Evolutionary conservation across 2,329 filamentous ascomycete genomes (phyloP).

Genomic region (Penicillium sp.): DNA sequence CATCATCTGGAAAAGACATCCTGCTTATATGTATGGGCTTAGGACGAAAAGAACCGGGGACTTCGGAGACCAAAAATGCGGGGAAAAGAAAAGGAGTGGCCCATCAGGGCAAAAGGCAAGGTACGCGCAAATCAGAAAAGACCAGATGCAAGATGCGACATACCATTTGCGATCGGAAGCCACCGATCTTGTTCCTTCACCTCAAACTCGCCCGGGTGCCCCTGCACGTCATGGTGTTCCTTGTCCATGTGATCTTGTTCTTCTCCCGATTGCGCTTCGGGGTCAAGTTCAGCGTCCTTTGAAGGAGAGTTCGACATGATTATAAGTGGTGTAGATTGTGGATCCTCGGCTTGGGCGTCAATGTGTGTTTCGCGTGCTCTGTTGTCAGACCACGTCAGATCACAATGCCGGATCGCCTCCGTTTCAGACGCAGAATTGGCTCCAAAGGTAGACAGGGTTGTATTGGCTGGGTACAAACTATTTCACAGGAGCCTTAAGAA

Average conservation of each 20-base stretch:
- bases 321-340: conserved; percentile 56
- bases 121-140: conserved; percentile 54
- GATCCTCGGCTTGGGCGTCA: conserved; percentile 36
- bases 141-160: conserved; percentile 54
- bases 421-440: conserved; percentile 26
- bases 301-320: conserved; percentile 93
- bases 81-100: conserved; percentile 27
- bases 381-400: conserved; percentile 49
- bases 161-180: conserved; percentile 99
- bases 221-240: conserved; percentile 62
- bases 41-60: not conserved
- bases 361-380: conserved; percentile 37
- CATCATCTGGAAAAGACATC: not conserved
- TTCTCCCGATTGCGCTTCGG: conserved; percentile 89
- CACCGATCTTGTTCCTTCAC: conserved; percentile 99
- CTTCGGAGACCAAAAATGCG: conserved; percentile 16
- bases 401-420: conserved; percentile 23
- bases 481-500: conserved; percentile 35
- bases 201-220: conserved; percentile 81
- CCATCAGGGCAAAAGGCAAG: conserved; percentile 34
- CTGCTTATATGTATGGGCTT: not conserved
- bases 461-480: conserved; percentile 39
- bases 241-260: conserved; percentile 85
- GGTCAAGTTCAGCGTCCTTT: conserved; percentile 85
- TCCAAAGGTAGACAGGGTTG: conserved; percentile 25